Percentiles rank a stretch among this genome's conserved stretches.
These are phyloP conservation scores for Ettlia oleoabundans DNA, from an alignment of 139 green algal species.

Conservation along the genomic window DNA sequence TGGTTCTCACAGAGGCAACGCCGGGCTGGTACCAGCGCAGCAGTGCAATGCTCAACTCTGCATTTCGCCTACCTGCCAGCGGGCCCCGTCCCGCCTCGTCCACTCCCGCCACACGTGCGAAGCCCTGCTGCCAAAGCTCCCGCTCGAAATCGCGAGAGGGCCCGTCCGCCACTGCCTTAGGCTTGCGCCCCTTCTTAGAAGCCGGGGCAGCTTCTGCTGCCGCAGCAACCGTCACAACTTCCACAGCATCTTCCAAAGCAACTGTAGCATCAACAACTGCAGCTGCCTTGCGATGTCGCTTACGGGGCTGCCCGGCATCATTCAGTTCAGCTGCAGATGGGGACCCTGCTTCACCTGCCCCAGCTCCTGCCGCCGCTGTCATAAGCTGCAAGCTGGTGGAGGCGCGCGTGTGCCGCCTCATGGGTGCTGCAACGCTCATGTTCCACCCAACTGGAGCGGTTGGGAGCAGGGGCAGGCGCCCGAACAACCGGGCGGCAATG, in stretches of 20 bases:
- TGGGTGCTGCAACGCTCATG: constrained; percentile 2
- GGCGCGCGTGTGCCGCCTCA: background rate
- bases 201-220: background rate
- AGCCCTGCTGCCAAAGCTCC: constrained; percentile 63
- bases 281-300: constrained; percentile 15
- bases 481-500: background rate
- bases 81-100: constrained; percentile 93
- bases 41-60: too few relatives aligned
- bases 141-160: constrained; percentile 42
- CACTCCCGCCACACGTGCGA: constrained; percentile 63
- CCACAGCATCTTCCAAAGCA: too few relatives aligned
- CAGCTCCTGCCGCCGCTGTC: background rate
- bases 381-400: background rate
- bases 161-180: background rate
- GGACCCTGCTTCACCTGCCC: background rate
- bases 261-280: background rate
- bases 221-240: background rate
- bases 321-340: background rate
- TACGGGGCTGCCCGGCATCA: background rate
- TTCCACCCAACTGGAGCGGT: background rate
- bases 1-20: too few relatives aligned
- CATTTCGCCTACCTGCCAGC: constrained; percentile 67
- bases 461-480: background rate
- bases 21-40: too few relatives aligned
- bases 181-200: background rate